These are phyloP conservation scores for Eucalyptus cladocalyx DNA, from an alignment of 345 rosid genomes.

Conservation along the genomic window DNA sequence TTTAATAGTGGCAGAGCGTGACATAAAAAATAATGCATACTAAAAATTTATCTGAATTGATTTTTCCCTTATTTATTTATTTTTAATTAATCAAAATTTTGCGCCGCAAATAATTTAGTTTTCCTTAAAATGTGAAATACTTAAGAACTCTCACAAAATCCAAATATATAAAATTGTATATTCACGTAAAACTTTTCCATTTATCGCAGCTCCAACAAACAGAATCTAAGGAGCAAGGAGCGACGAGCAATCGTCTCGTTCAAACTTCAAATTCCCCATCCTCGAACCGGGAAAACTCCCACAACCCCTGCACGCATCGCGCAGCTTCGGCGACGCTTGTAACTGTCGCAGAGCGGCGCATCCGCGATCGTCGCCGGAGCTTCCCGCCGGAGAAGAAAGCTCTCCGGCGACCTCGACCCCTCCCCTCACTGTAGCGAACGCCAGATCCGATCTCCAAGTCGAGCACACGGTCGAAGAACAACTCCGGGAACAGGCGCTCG, in stretches of 20 bases:
- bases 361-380: not conserved
- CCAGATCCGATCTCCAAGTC: not conserved
- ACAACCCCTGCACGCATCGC: not conserved
- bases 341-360: not conserved
- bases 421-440: not conserved
- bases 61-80: not conserved
- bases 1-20: not conserved
- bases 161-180: not conserved
- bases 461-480: not conserved
- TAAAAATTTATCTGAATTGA: not conserved
- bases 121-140: not conserved
- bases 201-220: not conserved
- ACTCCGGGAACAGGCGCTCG: not conserved
- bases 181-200: not conserved
- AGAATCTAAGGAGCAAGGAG: not conserved
- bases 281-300: not conserved
- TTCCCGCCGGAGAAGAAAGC: not conserved
- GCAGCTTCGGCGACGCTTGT: not conserved
- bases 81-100: not conserved
- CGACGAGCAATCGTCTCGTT: not conserved
- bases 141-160: not conserved
- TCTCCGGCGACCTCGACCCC: not conserved
- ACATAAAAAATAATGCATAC: not conserved
- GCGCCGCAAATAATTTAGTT: not conserved
- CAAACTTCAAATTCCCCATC: not conserved